These are phyloP conservation scores for Bipolaris victoriae DNA, from an alignment of 2,329 filamentous ascomycete genomes.

Conservation along the genomic window DNA sequence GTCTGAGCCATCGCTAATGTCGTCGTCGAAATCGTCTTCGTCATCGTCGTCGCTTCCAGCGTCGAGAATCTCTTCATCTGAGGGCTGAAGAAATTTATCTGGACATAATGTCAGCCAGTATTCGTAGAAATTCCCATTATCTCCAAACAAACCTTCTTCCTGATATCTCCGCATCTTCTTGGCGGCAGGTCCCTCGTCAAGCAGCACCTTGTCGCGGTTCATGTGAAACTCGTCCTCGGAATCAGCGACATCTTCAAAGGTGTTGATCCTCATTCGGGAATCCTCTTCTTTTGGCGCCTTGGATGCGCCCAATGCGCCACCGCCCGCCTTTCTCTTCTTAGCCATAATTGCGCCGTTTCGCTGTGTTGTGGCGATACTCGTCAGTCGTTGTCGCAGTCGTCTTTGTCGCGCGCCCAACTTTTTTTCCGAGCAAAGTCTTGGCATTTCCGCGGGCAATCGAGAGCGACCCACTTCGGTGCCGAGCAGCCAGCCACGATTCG, in stretches of 20 bases:
- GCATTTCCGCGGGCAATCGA: slow-evolving; percentile 30
- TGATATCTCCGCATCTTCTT: slow-evolving; percentile 76
- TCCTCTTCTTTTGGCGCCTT: slow-evolving; percentile 44
- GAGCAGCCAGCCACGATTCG: background rate
- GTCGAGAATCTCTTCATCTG: slow-evolving; percentile 68
- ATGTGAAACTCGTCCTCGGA: slow-evolving; percentile 94
- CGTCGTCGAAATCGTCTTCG: slow-evolving; percentile 47
- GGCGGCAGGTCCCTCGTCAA: slow-evolving; percentile 79
- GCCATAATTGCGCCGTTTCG: slow-evolving; percentile 50
- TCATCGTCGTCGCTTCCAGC: slow-evolving; percentile 57
- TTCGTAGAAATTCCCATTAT: background rate
- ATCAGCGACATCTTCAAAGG: slow-evolving; percentile 85
- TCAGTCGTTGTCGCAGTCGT: slow-evolving; percentile 5
- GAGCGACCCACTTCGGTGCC: slow-evolving; percentile 1
- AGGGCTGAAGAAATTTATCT: slow-evolving; percentile 64
- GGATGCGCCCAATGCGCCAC: slow-evolving; percentile 49
- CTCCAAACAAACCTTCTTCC: slow-evolving; percentile 63
- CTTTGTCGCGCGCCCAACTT: slow-evolving; percentile 29
- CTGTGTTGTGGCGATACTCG: slow-evolving; percentile 3
- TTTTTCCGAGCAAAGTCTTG: slow-evolving; percentile 36
- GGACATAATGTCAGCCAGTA: slow-evolving; percentile 10
- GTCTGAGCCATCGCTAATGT: slow-evolving; percentile 43
- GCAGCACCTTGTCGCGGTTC: slow-evolving; percentile 81
- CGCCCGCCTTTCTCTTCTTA: slow-evolving; percentile 72
- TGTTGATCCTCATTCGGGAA: slow-evolving; percentile 64